Evolutionary conservation across 352 stramenopile species (phyloP).

Genomic region (Phytophthora crassamura): DNA sequence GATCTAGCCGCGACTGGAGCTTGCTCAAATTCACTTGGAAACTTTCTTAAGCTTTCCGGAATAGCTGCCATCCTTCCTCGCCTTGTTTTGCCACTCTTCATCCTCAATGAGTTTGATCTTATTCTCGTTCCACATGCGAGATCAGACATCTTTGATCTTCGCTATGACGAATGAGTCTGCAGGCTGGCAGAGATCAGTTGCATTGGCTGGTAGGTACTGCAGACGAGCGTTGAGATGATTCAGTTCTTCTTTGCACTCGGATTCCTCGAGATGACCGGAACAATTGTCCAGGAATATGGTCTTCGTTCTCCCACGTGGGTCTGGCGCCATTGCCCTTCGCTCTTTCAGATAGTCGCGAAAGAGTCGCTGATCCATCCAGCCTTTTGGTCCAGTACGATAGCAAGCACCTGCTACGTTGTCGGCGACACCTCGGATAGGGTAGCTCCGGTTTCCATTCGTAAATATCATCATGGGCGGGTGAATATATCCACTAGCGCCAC

Average conservation of each 20-base stretch:
- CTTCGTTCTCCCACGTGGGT: too few species aligned
- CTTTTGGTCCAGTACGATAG: conserved; percentile 14
- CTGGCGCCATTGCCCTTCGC: too few species aligned
- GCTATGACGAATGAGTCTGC: neutral
- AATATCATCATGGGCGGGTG: conserved; percentile 19
- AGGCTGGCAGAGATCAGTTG: too few species aligned
- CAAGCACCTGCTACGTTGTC: conserved; percentile 3
- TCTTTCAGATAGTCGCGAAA: too few species aligned
- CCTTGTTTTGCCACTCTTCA: neutral
- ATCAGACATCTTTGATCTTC: neutral
- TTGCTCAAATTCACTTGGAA: too few species aligned
- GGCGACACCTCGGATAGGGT: conserved; percentile 6
- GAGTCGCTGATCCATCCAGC: too few species aligned
- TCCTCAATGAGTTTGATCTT: neutral
- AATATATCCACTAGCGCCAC: conserved; percentile 3
- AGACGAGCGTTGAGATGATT: too few species aligned
- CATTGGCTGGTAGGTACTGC: too few species aligned
- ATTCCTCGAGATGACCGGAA: too few species aligned
- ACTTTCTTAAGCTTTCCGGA: conserved; percentile 1
- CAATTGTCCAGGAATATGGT: too few species aligned
- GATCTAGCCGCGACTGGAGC: too few species aligned
- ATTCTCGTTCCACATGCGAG: conserved; percentile 1
- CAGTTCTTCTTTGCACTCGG: too few species aligned
- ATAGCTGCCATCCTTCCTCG: neutral
- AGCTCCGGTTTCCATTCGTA: neutral